Evolutionary conservation across 768 basidiomycete species (phyloP), one percentile per base, ranked within the genome.

Genomic region (Mycena crocata): DNA sequence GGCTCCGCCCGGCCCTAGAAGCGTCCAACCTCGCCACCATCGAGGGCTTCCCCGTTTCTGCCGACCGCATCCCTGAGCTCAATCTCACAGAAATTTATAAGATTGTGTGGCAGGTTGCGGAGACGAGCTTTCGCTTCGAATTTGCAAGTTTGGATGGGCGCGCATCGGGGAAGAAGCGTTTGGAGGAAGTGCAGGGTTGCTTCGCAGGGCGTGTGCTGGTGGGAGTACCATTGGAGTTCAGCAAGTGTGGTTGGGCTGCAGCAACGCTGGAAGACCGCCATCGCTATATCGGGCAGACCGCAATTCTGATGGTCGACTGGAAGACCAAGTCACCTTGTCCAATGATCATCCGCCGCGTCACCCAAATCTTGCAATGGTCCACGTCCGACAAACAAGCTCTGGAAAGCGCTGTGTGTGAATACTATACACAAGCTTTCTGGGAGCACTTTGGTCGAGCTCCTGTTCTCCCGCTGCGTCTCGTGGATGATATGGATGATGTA

Each of bases 391-490:
- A 39, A 37, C 30, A 26, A 34, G 3, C 3, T 19, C 51, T 52
- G n/a, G 51, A 52, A 52, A 37, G 12, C 4, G 51, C 51, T 5
- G 51, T 52, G 5, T 52, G 51, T 37, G 14, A n/a, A 2, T 37
- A 35, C n/a, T 52, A 52, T 24, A 52, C 34, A 12, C 34, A 52
- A 24, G 51, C 51, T 1, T 52, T 52, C n/a, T 52, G 51, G 51
- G 51, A 52, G 21, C 26, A 52, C 21, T 52, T 52, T 14, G 51
- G 51, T 35, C 51, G 51, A 13, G 51, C 51, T 34, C 34, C 51
- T 13, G 34, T 52, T 14, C 7, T 52, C n/a, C 51, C 51, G 34
- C 2, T 52, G 21, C 34, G 51, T 24, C 35, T 52, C 5, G 34
- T 35, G 12, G 34, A 52, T 24, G 51, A 52, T 26, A 2, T 52